These are phyloP conservation scores for Oryza nivara DNA, from an alignment of 176 grass and related monocot genomes.

Conservation along the genomic window DNA sequence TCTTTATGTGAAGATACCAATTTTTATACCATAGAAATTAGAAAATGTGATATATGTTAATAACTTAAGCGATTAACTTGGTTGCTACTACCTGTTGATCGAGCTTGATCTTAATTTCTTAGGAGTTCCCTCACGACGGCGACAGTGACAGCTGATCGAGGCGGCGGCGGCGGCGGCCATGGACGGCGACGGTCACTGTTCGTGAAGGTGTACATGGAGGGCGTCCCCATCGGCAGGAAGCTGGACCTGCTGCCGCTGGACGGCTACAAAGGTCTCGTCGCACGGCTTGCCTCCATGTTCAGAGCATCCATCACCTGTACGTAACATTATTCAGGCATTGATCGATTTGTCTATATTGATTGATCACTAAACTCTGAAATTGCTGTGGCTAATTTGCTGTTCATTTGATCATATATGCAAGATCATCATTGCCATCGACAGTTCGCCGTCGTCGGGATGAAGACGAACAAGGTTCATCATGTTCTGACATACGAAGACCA, in stretches of 20 bases:
- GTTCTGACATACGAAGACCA: constrained; percentile 71
- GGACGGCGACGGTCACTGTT: constrained; percentile 41
- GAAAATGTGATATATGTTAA: too few species aligned
- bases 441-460: not conserved
- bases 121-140: constrained; percentile 52
- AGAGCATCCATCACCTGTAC: constrained; percentile 57
- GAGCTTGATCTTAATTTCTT: constrained; percentile 23
- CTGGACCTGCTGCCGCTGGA: constrained; percentile 58
- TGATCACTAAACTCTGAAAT: not conserved
- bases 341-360: not conserved
- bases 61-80: too few species aligned
- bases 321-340: too few species aligned
- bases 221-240: constrained; percentile 71
- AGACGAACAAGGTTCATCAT: constrained; percentile 42
- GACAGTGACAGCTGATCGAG: not conserved
- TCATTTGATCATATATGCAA: constrained; percentile 8
- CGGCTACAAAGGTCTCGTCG: constrained; percentile 55
- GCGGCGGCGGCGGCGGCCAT: not conserved
- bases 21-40: too few species aligned
- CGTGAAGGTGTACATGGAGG: constrained; percentile 87
- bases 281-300: constrained; percentile 60
- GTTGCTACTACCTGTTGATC: not conserved
- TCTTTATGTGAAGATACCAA: too few species aligned
- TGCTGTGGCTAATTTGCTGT: not conserved
- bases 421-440: constrained; percentile 50